Conservation (phyloP, 2,329 filamentous ascomycete genomes). For the Colletotrichum eleusines region DNA sequence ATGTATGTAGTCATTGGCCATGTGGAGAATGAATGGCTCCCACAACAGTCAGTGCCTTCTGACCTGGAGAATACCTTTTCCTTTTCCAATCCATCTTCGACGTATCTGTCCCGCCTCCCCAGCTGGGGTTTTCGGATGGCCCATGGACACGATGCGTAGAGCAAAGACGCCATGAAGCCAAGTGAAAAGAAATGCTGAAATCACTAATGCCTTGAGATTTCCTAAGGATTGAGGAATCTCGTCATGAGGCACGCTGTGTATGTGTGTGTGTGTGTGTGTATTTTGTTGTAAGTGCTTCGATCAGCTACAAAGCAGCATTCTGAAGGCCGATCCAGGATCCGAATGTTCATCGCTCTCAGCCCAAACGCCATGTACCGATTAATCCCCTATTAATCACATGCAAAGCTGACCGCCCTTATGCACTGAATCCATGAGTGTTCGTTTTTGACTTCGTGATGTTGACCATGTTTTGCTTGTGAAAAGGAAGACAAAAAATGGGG, state of each 20-base stretch:
- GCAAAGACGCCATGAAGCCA: constrained; percentile 3
- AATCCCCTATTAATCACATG: constrained; percentile 41
- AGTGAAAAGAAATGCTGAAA: constrained; percentile 4
- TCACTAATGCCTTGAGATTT: constrained; percentile 9
- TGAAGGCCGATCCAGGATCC: constrained; percentile 35
- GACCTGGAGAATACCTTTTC: neutral
- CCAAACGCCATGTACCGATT: constrained; percentile 42
- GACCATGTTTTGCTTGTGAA: constrained; percentile 30
- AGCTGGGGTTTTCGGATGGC: neutral
- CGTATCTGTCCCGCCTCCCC: neutral
- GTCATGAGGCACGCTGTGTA: constrained; percentile 22
- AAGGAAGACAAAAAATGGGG: constrained; percentile 11
- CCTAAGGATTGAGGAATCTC: constrained; percentile 16
- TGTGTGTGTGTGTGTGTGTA: constrained; percentile 1
- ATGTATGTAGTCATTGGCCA: neutral
- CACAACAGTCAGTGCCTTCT: neutral
- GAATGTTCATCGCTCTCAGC: constrained; percentile 38
- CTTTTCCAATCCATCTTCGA: neutral
- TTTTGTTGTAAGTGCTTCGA: constrained; percentile 25
- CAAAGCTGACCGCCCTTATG: constrained; percentile 42
- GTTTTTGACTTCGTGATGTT: constrained; percentile 41
- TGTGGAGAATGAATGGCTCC: neutral
- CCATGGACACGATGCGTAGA: constrained; percentile 2
- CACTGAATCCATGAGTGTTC: constrained; percentile 42
- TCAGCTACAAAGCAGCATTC: constrained; percentile 39